Evolutionary conservation across 2,329 filamentous ascomycete species (phyloP).

Genomic region (Ophiostoma piceae): DNA sequence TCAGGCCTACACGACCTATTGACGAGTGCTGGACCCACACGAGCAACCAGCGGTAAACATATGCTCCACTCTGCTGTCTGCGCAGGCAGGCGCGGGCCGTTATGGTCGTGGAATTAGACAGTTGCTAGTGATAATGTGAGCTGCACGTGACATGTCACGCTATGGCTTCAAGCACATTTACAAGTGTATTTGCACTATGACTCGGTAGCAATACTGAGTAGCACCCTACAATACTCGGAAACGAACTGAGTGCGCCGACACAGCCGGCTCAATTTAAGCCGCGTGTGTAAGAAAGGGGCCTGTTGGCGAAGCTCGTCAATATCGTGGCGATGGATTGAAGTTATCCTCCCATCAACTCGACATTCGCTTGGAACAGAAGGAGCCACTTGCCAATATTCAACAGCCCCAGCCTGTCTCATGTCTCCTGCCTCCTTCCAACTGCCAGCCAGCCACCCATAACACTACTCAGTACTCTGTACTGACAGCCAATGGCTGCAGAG

Average conservation of each 20-base stretch:
- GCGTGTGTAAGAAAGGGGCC: neutral
- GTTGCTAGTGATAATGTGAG: neutral
- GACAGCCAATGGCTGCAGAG: neutral
- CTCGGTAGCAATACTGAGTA: neutral
- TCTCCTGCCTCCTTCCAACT: neutral
- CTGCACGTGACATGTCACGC: neutral
- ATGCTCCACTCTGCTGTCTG: neutral
- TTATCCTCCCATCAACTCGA: neutral
- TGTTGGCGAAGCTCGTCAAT: neutral
- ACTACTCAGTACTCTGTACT: neutral
- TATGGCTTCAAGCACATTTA: neutral
- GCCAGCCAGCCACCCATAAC: neutral
- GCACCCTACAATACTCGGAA: too few relatives aligned
- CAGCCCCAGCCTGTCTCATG: neutral
- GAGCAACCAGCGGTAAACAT: slow-evolving; percentile 7
- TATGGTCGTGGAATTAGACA: neutral
- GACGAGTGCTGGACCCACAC: neutral
- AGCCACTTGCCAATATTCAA: neutral
- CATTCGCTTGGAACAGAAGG: neutral
- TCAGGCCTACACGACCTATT: neutral
- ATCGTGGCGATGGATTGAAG: neutral
- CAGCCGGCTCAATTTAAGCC: neutral
- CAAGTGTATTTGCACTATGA: neutral
- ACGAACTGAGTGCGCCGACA: neutral
- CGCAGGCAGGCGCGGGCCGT: neutral